phyloP scores from a whole-genome alignment of 1,284 basidiomycete genomes.

The Tilletia indica region DNA sequence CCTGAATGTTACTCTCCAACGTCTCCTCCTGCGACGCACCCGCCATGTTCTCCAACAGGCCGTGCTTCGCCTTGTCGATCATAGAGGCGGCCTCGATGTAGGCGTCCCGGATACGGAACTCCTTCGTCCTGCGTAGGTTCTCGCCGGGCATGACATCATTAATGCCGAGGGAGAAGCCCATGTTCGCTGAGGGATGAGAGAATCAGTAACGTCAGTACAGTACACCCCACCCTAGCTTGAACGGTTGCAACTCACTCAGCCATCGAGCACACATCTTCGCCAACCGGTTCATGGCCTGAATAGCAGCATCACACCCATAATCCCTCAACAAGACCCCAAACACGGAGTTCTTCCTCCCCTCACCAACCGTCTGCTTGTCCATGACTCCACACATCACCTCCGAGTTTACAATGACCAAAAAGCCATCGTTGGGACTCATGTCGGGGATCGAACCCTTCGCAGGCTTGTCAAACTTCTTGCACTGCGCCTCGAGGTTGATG shows the following conservation, averaged over 20 bases:
- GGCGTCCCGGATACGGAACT: constrained; percentile 80
- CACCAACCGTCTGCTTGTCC: constrained; percentile 97
- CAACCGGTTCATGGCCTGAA: constrained; percentile 89
- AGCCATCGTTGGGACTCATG: constrained; percentile 95
- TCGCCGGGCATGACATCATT: constrained; percentile 97
- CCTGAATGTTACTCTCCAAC: constrained; percentile 90
- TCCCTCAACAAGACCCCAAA: constrained; percentile 97
- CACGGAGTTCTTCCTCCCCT: constrained; percentile 98
- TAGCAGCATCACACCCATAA: constrained; percentile 91
- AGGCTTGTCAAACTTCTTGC: constrained; percentile 87
- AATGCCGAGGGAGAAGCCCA: constrained; percentile 96
- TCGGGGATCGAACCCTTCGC: constrained; percentile 66
- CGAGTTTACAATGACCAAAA: constrained; percentile 94
- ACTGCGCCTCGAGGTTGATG: constrained; percentile 96
- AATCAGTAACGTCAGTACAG: too few species aligned
- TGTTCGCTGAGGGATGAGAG: constrained; percentile 67
- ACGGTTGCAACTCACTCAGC: constrained; percentile 64
- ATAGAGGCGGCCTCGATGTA: constrained; percentile 83
- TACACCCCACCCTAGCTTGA: neutral
- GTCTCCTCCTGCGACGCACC: constrained; percentile 97
- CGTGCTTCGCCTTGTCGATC: constrained; percentile 85
- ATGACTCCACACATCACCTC: constrained; percentile 99
- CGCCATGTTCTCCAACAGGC: constrained; percentile 89
- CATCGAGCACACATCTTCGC: constrained; percentile 95
- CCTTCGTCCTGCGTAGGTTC: constrained; percentile 75